Evolutionary conservation across 805 yeast genomes (phyloP).

Genomic region (Cyberlindnera subsufficiens): DNA sequence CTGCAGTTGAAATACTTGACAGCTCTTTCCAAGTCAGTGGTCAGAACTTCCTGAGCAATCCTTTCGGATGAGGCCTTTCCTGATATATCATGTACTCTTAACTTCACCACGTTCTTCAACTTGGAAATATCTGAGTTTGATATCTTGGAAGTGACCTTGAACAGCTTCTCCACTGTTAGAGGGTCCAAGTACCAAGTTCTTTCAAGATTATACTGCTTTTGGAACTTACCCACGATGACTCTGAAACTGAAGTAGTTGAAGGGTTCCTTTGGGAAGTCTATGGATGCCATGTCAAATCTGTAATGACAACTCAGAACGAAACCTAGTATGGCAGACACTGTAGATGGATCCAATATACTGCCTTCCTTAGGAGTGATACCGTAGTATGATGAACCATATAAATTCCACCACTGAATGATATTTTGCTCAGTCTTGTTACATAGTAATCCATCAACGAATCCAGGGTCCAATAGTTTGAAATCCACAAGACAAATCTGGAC

Average conservation of each 20-base stretch:
- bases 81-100: slow-evolving; percentile 63
- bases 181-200: slow-evolving; percentile 50
- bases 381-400: slow-evolving; percentile 50
- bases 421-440: slow-evolving; percentile 76
- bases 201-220: slow-evolving; percentile 56
- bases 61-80: slow-evolving; percentile 31
- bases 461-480: slow-evolving; percentile 64
- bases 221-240: slow-evolving; percentile 67
- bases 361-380: slow-evolving; percentile 41
- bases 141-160: slow-evolving; percentile 40
- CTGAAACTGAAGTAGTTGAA: slow-evolving; percentile 68
- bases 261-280: slow-evolving; percentile 77
- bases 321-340: slow-evolving; percentile 79
- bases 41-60: slow-evolving; percentile 31
- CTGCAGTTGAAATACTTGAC: slow-evolving; percentile 22
- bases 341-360: slow-evolving; percentile 54
- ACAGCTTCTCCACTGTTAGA: slow-evolving; percentile 44
- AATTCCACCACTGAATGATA: slow-evolving; percentile 74
- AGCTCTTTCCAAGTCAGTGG: slow-evolving; percentile 30
- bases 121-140: slow-evolving; percentile 40
- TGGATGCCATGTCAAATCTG: slow-evolving; percentile 54
- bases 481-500: slow-evolving; percentile 75
- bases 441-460: slow-evolving; percentile 75
- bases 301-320: slow-evolving; percentile 61
- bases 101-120: slow-evolving; percentile 61